These are phyloP conservation scores for Paramecium caudatum DNA, from an alignment of 73 alveolate genomes.

Conservation along the genomic window DNA sequence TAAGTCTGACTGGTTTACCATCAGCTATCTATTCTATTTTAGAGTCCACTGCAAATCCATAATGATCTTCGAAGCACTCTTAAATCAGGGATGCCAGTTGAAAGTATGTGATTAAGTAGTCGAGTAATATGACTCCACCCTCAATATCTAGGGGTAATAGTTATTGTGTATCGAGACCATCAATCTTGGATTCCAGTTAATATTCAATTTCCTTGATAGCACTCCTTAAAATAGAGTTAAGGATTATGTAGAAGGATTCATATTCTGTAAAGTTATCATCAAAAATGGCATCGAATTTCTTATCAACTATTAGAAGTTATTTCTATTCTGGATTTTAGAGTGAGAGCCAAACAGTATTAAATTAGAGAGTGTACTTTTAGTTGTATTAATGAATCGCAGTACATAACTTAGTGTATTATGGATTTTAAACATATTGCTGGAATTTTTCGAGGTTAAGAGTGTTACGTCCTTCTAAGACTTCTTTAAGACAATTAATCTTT, in stretches of 20 bases:
- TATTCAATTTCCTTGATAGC: constrained; percentile 66
- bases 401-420: constrained; percentile 33
- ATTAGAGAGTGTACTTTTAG: constrained; percentile 44
- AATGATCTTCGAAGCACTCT: constrained; percentile 54
- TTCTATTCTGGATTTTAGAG: constrained; percentile 65
- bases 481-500: constrained; percentile 59
- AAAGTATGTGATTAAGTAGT: constrained; percentile 69
- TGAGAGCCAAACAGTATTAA: constrained; percentile 60
- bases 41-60: constrained; percentile 67
- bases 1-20: constrained; percentile 74
- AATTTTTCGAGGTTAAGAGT: constrained; percentile 41
- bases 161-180: background rate
- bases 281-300: constrained; percentile 75
- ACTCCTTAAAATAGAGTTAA: constrained; percentile 47
- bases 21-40: constrained; percentile 76
- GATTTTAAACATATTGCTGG: constrained; percentile 25
- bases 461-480: constrained; percentile 47
- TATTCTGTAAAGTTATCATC: constrained; percentile 76
- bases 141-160: constrained; percentile 70
- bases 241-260: constrained; percentile 68
- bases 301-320: background rate
- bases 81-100: constrained; percentile 51
- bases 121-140: constrained; percentile 65
- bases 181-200: constrained; percentile 27
- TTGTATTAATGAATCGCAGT: constrained; percentile 47